Base-by-base conservation (phyloP, 108 stramenopile genomes). In the Aurantiochytrium sp. region DNA sequence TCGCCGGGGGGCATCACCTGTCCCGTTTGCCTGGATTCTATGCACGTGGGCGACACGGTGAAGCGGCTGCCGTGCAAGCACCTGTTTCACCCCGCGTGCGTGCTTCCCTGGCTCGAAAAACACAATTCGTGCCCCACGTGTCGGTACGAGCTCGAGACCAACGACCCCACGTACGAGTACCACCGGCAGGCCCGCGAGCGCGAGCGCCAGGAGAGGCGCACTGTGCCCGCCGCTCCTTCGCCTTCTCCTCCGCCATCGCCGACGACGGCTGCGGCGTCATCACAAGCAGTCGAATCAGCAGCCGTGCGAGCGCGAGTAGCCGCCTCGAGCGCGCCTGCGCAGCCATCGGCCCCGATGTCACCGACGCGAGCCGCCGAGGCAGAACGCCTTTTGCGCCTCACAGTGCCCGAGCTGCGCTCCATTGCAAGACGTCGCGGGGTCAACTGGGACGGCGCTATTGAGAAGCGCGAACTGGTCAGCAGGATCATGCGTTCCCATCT, bases 41-140 rank as follows among this genome's bases (percentile, higher is more conserved):
- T 85, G 53, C 37, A 85, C 42, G 85, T 89, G 12, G 90, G 90
- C 30, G 90, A 89, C 4, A 53, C 3, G 37, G 90, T 41, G 50
- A 86, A 41, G 54, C 89, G 90, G 68, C 91, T 91, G 4, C 91
- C 91, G 3, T 91, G 91, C 69, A 88, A 88, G 24, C 91, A 91
- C 50, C 52, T 90, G 10, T 91, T 89, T 48, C 90, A 90, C 50
- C 68, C 86, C 50, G 39, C 4, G 10, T 92, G 91, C 55, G 88
- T 92, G 41, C 41, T 52, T 87, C 87, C 86, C 45, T 92, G 92
- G 92, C 90, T 92, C 68, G 54, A 87, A 53, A n/a, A 65, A 22
- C 91, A 90, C 54, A 90, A 91, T 90, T 91, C 92, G 4, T 92
- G 92, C 87, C 92, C 92, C 42, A 90, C 68, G 31, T 92, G 92